phyloP scores from a whole-genome alignment of 768 basidiomycete genomes.

The Auriculariales sp. region DNA sequence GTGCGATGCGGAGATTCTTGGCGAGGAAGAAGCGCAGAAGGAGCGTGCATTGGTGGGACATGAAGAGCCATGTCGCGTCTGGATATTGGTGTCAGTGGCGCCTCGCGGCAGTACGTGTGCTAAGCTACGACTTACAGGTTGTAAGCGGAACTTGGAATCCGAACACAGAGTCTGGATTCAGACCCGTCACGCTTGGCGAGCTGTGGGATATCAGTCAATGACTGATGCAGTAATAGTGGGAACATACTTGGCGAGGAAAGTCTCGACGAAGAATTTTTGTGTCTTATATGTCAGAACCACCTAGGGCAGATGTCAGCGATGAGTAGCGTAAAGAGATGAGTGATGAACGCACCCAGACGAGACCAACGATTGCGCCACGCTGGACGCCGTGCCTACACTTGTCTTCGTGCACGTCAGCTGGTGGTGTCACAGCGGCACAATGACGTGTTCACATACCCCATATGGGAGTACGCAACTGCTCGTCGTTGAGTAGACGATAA shows the following conservation, averaged over 20 bases:
- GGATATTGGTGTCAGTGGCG: slow-evolving; percentile 8
- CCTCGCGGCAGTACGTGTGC: slow-evolving; percentile 5
- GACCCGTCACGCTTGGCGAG: slow-evolving; percentile 47
- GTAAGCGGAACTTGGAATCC: slow-evolving; percentile 55
- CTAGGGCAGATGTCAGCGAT: slow-evolving; percentile 21
- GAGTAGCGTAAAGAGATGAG: not conserved
- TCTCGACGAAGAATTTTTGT: slow-evolving; percentile 50
- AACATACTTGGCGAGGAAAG: slow-evolving; percentile 48
- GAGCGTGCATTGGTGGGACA: slow-evolving; percentile 57
- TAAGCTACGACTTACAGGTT: slow-evolving; percentile 37
- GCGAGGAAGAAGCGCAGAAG: slow-evolving; percentile 76
- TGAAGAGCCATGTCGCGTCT: slow-evolving; percentile 65
- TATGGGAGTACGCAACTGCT: slow-evolving; percentile 49
- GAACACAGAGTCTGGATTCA: slow-evolving; percentile 47
- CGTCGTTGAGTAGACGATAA: slow-evolving; percentile 69
- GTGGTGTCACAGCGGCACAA: not conserved
- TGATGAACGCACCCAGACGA: slow-evolving; percentile 41
- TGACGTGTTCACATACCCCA: slow-evolving; percentile 28
- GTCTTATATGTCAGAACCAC: slow-evolving; percentile 53
- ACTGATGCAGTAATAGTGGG: not conserved
- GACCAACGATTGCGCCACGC: slow-evolving; percentile 54
- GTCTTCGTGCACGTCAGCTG: slow-evolving; percentile 14
- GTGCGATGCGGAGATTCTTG: slow-evolving; percentile 68
- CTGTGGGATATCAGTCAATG: slow-evolving; percentile 17
- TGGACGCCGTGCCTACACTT: slow-evolving; percentile 68